These are phyloP conservation scores for Arctium minus DNA, from an alignment of 129 eudicot species.

Conservation along the genomic window DNA sequence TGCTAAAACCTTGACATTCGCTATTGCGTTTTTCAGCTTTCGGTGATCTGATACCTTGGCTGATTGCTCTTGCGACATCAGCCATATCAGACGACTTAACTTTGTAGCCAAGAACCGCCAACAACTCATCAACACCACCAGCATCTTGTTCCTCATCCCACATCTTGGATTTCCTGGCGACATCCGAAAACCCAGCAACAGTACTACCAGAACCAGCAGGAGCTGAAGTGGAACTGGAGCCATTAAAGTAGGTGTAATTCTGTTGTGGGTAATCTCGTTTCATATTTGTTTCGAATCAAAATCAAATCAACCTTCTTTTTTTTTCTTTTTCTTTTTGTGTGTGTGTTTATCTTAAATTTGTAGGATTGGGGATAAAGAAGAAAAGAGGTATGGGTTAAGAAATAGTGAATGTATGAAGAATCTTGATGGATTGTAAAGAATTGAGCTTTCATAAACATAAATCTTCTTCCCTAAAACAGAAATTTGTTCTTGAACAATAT, in stretches of 20 bases:
- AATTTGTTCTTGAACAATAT: neutral
- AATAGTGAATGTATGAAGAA: neutral
- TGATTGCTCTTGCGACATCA: slow-evolving; percentile 79
- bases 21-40: slow-evolving; percentile 94
- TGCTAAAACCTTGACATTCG: slow-evolving; percentile 75
- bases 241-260: neutral
- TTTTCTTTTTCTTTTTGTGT: neutral
- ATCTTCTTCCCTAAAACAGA: neutral
- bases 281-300: neutral
- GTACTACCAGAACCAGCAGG: neutral
- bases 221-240: slow-evolving; percentile 6
- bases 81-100: slow-evolving; percentile 70
- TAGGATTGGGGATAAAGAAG: neutral
- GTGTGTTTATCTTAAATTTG: neutral
- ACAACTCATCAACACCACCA: slow-evolving; percentile 60
- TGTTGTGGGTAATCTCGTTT: slow-evolving; percentile 20
- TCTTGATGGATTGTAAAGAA: neutral
- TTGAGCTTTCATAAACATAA: neutral
- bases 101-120: slow-evolving; percentile 64
- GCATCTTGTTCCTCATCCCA: slow-evolving; percentile 40
- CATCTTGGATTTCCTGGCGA: slow-evolving; percentile 24
- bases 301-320: too few relatives aligned
- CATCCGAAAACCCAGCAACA: neutral
- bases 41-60: slow-evolving; percentile 92
- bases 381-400: neutral